These are phyloP conservation scores for Cladophialophora immunda DNA, from an alignment of 2,329 filamentous ascomycete genomes.

Conservation along the genomic window DNA sequence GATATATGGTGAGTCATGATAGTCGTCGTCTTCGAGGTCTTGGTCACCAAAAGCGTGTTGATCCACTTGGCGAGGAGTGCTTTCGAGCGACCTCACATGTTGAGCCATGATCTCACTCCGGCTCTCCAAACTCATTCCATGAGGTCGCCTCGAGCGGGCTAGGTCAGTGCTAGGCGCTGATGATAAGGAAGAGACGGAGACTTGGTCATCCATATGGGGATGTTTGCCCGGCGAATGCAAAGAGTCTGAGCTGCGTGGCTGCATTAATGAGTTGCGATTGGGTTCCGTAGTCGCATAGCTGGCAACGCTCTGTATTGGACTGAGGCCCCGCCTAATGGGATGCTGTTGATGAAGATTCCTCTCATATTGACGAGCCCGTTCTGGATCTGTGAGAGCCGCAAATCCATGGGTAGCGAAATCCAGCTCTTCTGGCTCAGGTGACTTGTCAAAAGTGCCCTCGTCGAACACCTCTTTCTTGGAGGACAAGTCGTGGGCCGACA, in stretches of 20 bases:
- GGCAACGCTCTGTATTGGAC: slow-evolving; percentile 91
- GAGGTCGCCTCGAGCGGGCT: slow-evolving; percentile 59
- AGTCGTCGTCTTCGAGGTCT: slow-evolving; percentile 68
- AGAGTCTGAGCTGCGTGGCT: slow-evolving; percentile 63
- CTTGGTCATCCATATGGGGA: slow-evolving; percentile 43
- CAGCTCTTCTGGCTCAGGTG: slow-evolving; percentile 48
- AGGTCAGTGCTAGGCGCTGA: slow-evolving; percentile 67
- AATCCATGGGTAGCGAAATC: slow-evolving; percentile 42
- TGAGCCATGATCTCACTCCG: slow-evolving; percentile 59
- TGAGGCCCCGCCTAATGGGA: slow-evolving; percentile 75
- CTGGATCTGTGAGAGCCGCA: slow-evolving; percentile 50
- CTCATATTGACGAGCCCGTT: slow-evolving; percentile 43
- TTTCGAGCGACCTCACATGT: slow-evolving; percentile 39
- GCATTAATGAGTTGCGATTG: slow-evolving; percentile 64
- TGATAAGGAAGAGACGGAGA: slow-evolving; percentile 67
- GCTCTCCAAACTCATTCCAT: slow-evolving; percentile 62
- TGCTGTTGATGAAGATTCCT: slow-evolving; percentile 72
- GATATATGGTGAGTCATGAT: slow-evolving; percentile 61
- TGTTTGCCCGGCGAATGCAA: slow-evolving; percentile 67
- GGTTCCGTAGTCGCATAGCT: slow-evolving; percentile 77
- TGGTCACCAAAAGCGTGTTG: slow-evolving; percentile 60
- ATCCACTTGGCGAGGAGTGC: slow-evolving; percentile 40
- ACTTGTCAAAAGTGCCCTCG: slow-evolving; percentile 54
- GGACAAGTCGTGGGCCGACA: slow-evolving; percentile 48
- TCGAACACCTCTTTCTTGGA: slow-evolving; percentile 57